phyloP scores from a whole-genome alignment of 2,329 filamentous ascomycete species.

The Akanthomyces dipterigenus region DNA sequence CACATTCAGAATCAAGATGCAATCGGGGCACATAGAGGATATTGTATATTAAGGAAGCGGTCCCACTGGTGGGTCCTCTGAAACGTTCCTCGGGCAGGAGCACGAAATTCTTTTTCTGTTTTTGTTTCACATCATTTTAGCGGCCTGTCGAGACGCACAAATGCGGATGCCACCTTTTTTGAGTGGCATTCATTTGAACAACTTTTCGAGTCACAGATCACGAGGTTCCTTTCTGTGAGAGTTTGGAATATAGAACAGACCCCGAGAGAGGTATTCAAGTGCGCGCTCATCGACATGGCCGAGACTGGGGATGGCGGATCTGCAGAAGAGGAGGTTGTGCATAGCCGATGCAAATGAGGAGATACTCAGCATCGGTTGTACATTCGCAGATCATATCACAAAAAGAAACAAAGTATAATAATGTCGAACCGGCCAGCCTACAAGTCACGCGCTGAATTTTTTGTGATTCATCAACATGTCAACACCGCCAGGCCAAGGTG shows the following conservation, averaged over 20 bases:
- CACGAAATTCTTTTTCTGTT: neutral
- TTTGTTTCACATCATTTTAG: neutral
- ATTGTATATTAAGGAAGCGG: slow-evolving; percentile 7
- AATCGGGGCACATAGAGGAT: slow-evolving; percentile 5
- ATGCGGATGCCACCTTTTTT: neutral
- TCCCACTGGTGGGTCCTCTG: slow-evolving; percentile 7
- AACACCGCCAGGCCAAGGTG: too few relatives aligned
- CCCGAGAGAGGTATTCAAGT: neutral
- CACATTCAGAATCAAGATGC: neutral
- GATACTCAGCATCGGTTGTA: neutral
- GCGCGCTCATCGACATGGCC: neutral
- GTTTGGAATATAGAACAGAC: neutral
- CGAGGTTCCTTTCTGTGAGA: neutral
- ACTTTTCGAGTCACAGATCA: too few relatives aligned
- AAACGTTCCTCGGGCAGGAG: slow-evolving; percentile 8
- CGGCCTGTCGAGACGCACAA: neutral
- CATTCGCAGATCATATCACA: neutral
- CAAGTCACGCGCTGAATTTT: too few relatives aligned
- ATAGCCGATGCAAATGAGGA: neutral
- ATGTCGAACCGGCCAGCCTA: neutral
- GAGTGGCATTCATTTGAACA: neutral
- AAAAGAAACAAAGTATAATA: neutral
- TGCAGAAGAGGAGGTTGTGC: neutral
- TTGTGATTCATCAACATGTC: neutral
- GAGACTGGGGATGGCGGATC: neutral